Percentiles rank a stretch among this genome's conserved stretches.
Evolutionary conservation across 2,329 filamentous ascomycete genomes (phyloP).

Genomic region (Fusarium napiforme): DNA sequence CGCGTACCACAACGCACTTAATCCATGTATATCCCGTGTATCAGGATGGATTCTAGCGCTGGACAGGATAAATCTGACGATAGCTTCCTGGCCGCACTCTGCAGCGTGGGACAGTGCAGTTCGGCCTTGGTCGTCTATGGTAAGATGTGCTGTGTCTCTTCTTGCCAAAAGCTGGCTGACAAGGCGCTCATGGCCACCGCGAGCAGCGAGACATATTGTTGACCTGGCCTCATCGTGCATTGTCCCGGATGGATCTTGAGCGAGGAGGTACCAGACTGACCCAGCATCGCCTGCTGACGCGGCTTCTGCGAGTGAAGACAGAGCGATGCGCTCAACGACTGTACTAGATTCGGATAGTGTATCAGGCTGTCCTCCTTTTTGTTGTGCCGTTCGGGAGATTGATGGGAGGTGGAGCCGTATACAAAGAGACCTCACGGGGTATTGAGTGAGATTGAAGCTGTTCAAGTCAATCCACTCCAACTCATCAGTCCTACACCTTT

Average conservation of each 20-base stretch:
- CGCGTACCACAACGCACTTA: too few relatives aligned
- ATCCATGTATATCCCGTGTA: too few relatives aligned
- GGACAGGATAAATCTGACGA: not conserved
- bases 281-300: not conserved
- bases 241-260: accelerated
- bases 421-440: not conserved
- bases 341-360: accelerated
- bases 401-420: not conserved
- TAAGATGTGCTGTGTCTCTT: not conserved
- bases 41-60: not conserved
- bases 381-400: accelerated
- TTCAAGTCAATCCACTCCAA: not conserved
- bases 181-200: not conserved
- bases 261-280: not conserved
- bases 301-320: not conserved
- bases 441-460: not conserved
- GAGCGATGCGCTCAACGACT: accelerated
- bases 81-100: not conserved
- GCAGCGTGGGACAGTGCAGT: constrained; percentile 10
- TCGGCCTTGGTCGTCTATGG: not conserved
- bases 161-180: not conserved
- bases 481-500: not conserved
- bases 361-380: accelerated
- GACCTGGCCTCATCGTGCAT: accelerated
- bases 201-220: not conserved